Conservation (phyloP, 352 stramenopile genomes). For the Peronospora destructor region DNA sequence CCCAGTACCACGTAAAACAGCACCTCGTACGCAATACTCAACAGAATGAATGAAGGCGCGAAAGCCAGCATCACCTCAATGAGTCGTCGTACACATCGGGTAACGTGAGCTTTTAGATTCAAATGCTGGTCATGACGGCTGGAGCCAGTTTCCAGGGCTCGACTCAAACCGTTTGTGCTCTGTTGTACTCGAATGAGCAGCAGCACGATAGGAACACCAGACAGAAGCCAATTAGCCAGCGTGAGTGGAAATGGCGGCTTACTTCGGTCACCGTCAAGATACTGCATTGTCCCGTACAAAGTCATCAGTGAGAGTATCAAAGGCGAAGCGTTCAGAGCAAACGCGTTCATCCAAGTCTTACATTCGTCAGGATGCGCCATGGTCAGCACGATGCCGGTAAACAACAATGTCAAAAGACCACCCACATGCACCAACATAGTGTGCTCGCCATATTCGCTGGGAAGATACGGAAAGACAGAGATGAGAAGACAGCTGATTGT, state of each 20-base stretch:
- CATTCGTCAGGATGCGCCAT: not conserved
- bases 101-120: conserved; percentile 5
- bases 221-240: conserved; percentile 47
- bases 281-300: conserved; percentile 47
- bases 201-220: conserved; percentile 33
- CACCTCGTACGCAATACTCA: conserved; percentile 85
- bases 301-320: conserved; percentile 36
- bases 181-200: conserved; percentile 26
- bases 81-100: conserved; percentile 28
- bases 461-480: conserved; percentile 65
- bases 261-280: conserved; percentile 40
- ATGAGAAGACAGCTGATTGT: conserved; percentile 46
- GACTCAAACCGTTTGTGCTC: not conserved
- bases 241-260: conserved; percentile 49
- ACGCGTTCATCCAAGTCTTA: conserved; percentile 1
- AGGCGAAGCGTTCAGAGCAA: conserved; percentile 14
- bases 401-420: conserved; percentile 24
- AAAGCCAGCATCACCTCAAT: conserved; percentile 54
- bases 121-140: conserved; percentile 2
- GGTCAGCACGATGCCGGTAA: conserved; percentile 5
- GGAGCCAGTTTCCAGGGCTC: conserved; percentile 10
- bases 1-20: conserved; percentile 66
- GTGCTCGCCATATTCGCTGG: conserved; percentile 67
- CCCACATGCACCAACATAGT: conserved; percentile 53
- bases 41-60: conserved; percentile 50